A percentile compares a stretch with the other conserved stretches of the same genome.
phyloP scores from a whole-genome alignment of 2,329 filamentous ascomycete species.

The Colletotrichum cordylinicola region DNA sequence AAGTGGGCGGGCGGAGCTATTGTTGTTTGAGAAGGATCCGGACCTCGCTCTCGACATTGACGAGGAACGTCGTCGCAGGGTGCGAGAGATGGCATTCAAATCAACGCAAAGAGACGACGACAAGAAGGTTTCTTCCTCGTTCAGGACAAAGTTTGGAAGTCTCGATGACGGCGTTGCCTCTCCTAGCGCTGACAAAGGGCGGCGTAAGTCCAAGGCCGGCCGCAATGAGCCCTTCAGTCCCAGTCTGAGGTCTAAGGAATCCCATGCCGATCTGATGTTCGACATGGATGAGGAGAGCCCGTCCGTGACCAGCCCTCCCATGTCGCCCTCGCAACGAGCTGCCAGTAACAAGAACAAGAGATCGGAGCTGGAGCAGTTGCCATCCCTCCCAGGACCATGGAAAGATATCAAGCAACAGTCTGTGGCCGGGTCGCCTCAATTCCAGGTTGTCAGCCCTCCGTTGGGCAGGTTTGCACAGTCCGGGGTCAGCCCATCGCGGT shows the following conservation, averaged over 20 bases:
- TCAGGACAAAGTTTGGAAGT: slow-evolving; percentile 65
- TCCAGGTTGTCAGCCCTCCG: not conserved
- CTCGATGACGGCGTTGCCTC: slow-evolving; percentile 62
- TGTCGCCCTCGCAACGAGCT: slow-evolving; percentile 8
- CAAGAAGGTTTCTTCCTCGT: slow-evolving; percentile 63
- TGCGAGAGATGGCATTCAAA: slow-evolving; percentile 79
- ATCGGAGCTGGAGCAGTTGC: slow-evolving; percentile 16
- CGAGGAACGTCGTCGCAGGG: slow-evolving; percentile 71
- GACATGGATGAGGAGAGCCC: slow-evolving; percentile 85
- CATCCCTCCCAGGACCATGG: slow-evolving; percentile 40
- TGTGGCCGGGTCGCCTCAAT: not conserved
- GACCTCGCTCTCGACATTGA: slow-evolving; percentile 69
- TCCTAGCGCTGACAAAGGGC: slow-evolving; percentile 48
- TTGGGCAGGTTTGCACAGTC: not conserved
- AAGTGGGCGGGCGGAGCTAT: slow-evolving; percentile 72
- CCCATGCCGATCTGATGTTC: slow-evolving; percentile 82
- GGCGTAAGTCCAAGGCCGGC: slow-evolving; percentile 50
- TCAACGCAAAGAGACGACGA: slow-evolving; percentile 70
- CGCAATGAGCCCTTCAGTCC: slow-evolving; percentile 70
- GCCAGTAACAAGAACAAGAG: not conserved
- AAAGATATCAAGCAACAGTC: slow-evolving; percentile 37
- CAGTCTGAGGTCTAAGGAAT: slow-evolving; percentile 70
- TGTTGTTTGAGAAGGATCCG: slow-evolving; percentile 70
- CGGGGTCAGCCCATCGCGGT: not conserved
- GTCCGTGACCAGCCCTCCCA: slow-evolving; percentile 32